Evolutionary conservation across 768 basidiomycete genomes (phyloP).

Genomic region (Pleurotus pulmonarius): DNA sequence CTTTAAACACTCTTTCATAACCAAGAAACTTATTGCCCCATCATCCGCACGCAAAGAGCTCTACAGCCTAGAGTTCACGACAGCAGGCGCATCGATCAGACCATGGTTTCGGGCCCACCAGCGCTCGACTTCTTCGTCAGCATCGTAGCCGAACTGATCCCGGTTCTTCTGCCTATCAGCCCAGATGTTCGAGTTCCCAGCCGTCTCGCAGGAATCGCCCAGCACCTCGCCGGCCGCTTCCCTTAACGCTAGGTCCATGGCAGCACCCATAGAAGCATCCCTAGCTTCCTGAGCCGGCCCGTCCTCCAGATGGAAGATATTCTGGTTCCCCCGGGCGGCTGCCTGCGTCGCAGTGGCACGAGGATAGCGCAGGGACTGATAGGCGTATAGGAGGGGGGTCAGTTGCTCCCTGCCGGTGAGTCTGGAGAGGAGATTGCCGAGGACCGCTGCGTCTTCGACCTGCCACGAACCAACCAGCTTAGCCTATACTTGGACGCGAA

Average conservation of each 20-base stretch:
- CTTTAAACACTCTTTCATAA: not conserved
- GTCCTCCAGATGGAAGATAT: constrained; percentile 53
- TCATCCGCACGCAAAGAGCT: not conserved
- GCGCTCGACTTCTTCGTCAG: constrained; percentile 42
- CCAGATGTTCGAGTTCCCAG: constrained; percentile 51
- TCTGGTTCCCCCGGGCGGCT: constrained; percentile 45
- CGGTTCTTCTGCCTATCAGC: constrained; percentile 48
- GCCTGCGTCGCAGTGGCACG: constrained; percentile 48
- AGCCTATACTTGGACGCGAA: too few species aligned
- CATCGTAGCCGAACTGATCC: constrained; percentile 50
- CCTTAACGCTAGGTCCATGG: constrained; percentile 37
- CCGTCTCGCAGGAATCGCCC: constrained; percentile 10
- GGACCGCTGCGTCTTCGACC: constrained; percentile 31
- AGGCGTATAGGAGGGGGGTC: constrained; percentile 41
- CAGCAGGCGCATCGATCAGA: not conserved
- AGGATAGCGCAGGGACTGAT: constrained; percentile 44
- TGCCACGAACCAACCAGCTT: constrained; percentile 4
- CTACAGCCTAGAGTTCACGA: not conserved
- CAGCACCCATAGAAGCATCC: constrained; percentile 47
- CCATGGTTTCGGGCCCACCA: constrained; percentile 36
- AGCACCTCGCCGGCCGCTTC: constrained; percentile 13
- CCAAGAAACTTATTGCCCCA: too few species aligned
- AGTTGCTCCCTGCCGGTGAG: constrained; percentile 38
- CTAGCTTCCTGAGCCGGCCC: constrained; percentile 48
- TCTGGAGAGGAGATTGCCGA: constrained; percentile 48